Evolutionary conservation across 139 green algal species (phyloP), one percentile per base, ranked within the genome.

Genomic region (Auxenochlorella pyrenoidosa): DNA sequence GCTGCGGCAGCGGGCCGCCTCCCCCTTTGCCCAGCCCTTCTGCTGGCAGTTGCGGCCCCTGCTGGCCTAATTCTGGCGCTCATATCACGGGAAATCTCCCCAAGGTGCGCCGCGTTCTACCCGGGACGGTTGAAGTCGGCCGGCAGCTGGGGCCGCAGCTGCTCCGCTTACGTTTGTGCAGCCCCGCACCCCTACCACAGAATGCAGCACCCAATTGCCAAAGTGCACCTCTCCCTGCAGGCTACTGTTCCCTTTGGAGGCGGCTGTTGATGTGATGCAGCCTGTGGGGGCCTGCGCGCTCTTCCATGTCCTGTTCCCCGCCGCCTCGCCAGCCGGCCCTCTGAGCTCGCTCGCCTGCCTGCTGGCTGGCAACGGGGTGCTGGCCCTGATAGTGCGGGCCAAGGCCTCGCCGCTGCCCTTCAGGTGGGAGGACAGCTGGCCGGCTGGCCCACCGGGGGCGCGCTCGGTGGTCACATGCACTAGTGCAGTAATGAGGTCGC

Each of bases 351-450:
- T 75, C 13, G 60, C 79, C 60, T 60, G 38, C 79, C 2, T 85
- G 38, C 60, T 75, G 5, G 59, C 40, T 40, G 5, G 40, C 79
- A 85, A 85, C 60, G 79, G 79, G 3, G 79, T 85, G 59, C 38
- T 75, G 26, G 79, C 79, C 38, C 36, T 85, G 59, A 16, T 22
- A 0, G 38, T 30, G 5, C 65, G 66, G 24, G 26, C 38, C 28
- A 40, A 59, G 8, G 75, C 30, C 60, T 76, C 79, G 34, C 79
- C 79, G n/a, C 79, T 85, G 21, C 51, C 51, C 8, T 80, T 80
- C 43, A 80, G 75, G 75, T 60, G 28, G 0, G 75, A 5, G 12
- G 32, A 41, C 19, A 34, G 8, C 22, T 1, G 30, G 28, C 18
- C 5, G 66, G 15, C 30, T 34, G 24, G 28, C n/a, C n/a, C n/a